phyloP scores from a whole-genome alignment of 306 rosid genomes.

The Quercus aquifolioides region DNA sequence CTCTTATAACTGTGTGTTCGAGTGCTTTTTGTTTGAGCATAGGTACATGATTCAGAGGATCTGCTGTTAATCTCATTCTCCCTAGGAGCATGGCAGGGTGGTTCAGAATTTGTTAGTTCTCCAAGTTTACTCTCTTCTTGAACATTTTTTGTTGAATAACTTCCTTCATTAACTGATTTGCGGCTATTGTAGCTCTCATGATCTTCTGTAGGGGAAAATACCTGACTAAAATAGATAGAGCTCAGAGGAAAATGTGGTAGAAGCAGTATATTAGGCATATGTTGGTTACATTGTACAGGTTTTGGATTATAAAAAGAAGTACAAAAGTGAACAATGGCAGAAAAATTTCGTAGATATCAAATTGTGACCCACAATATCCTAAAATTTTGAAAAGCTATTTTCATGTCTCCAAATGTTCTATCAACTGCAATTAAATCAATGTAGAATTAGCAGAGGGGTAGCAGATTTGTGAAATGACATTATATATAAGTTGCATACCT shows the following conservation, averaged over 20 bases:
- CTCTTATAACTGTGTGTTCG: slow-evolving; percentile 1
- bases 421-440: neutral
- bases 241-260: neutral
- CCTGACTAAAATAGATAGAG: slow-evolving; percentile 2
- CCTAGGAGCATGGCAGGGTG: neutral
- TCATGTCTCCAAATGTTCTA: neutral
- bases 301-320: neutral
- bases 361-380: neutral
- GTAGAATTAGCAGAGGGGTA: neutral
- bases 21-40: neutral
- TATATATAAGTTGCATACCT: slow-evolving; percentile 16
- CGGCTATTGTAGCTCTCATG: neutral
- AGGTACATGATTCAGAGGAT: neutral
- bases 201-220: slow-evolving; percentile 1
- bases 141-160: neutral
- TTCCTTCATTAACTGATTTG: neutral
- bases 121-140: neutral
- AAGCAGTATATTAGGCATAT: neutral
- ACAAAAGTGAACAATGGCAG: neutral
- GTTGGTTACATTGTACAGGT: neutral
- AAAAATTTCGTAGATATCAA: neutral
- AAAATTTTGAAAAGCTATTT: neutral
- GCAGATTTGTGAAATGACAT: neutral
- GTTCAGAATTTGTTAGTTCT: neutral
- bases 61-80: neutral